These are phyloP conservation scores for Phytophthora cajani DNA, from an alignment of 352 stramenopile species.

Conservation along the genomic window DNA sequence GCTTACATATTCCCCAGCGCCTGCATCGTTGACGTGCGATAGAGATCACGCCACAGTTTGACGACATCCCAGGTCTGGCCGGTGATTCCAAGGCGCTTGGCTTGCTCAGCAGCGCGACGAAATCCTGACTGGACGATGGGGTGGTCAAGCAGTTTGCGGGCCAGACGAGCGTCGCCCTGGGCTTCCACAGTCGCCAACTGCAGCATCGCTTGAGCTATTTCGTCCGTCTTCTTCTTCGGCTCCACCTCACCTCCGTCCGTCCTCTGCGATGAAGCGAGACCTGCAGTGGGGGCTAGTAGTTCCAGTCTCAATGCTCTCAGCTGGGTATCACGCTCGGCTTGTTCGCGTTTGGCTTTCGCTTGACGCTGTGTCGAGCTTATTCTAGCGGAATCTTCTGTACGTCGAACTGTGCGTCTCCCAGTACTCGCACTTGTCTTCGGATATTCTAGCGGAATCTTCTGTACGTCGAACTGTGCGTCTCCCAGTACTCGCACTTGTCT, in stretches of 20 bases:
- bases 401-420: slow-evolving; percentile 12
- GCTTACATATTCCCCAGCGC: slow-evolving; percentile 13
- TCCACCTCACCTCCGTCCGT: slow-evolving; percentile 2
- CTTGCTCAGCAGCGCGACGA: slow-evolving; percentile 51
- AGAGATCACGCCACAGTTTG: slow-evolving; percentile 68
- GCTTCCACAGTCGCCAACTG: slow-evolving; percentile 62
- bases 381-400: slow-evolving; percentile 8
- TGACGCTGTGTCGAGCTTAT: slow-evolving; percentile 14
- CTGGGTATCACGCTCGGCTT: slow-evolving; percentile 40
- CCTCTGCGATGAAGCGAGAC: slow-evolving; percentile 1
- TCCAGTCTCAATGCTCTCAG: slow-evolving; percentile 49
- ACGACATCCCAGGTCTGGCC: slow-evolving; percentile 52
- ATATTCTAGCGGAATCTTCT: slow-evolving; percentile 9
- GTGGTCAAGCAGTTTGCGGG: slow-evolving; percentile 46
- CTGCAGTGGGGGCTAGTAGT: slow-evolving; percentile 45
- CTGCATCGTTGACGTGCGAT: slow-evolving; percentile 54
- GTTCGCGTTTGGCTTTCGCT: slow-evolving; percentile 39
- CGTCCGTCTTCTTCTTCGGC: slow-evolving; percentile 22
- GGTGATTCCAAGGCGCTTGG: slow-evolving; percentile 42
- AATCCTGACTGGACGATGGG: slow-evolving; percentile 39
- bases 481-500: slow-evolving; percentile 16
- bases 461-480: slow-evolving; percentile 8
- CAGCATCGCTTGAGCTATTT: slow-evolving; percentile 31
- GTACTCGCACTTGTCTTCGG: slow-evolving; percentile 15
- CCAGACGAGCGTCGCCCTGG: slow-evolving; percentile 52